These are phyloP conservation scores for Acorus calamus DNA, from an alignment of 106 monocot species.

Conservation along the genomic window DNA sequence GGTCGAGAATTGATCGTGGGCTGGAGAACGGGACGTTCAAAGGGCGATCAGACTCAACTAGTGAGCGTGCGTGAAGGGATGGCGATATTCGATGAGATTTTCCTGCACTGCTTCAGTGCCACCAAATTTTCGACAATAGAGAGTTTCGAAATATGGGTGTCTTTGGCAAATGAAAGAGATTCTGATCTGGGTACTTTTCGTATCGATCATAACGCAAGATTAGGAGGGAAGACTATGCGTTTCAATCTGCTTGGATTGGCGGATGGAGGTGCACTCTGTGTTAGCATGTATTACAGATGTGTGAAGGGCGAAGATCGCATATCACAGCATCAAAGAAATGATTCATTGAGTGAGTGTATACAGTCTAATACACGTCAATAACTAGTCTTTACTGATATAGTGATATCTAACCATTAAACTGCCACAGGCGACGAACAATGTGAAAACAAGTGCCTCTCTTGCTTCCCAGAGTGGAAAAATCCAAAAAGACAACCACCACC, in stretches of 20 bases:
- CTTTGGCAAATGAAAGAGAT: constrained; percentile 19
- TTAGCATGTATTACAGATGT: constrained; percentile 28
- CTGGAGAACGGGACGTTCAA: constrained; percentile 34
- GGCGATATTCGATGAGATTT: constrained; percentile 45
- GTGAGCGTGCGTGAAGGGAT: constrained; percentile 10
- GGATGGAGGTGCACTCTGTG: constrained; percentile 20
- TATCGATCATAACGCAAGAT: constrained; percentile 22
- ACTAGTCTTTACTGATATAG: not conserved
- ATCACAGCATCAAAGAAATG: not conserved
- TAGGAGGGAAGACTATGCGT: constrained; percentile 31
- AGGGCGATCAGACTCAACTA: constrained; percentile 37
- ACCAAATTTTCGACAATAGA: constrained; percentile 6
- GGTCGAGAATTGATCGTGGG: constrained; percentile 29
- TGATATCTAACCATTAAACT: not conserved
- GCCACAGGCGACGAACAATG: constrained; percentile 6
- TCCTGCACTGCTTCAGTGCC: constrained; percentile 29
- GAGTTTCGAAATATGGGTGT: constrained; percentile 30
- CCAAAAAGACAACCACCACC: not conserved
- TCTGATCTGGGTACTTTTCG: constrained; percentile 31
- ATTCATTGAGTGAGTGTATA: not conserved
- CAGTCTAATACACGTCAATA: not conserved
- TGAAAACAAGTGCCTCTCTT: constrained; percentile 27
- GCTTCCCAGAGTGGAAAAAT: constrained; percentile 20
- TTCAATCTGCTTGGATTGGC: constrained; percentile 29
- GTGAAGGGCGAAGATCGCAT: constrained; percentile 10